These are phyloP conservation scores for Aristolochia contorta DNA, from an alignment of 164 flowering plant genomes.

Conservation along the genomic window DNA sequence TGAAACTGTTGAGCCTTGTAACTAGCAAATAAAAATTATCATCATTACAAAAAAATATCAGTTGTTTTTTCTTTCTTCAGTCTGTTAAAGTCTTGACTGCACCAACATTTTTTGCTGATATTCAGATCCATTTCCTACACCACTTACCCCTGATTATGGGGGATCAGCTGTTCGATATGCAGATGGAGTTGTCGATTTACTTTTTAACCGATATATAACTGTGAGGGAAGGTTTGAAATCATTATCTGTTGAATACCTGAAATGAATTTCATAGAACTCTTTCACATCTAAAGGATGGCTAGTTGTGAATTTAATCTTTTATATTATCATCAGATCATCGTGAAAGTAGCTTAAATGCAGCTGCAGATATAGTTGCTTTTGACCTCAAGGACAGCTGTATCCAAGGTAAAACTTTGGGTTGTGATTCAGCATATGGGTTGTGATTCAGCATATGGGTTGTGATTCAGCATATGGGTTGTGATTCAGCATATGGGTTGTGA, in stretches of 20 bases:
- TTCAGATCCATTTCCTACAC: constrained; percentile 31
- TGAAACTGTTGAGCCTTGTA: too few species aligned
- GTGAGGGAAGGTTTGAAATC: constrained; percentile 40
- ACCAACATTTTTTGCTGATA: not conserved
- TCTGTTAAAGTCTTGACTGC: not conserved
- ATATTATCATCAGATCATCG: constrained; percentile 47
- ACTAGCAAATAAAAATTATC: too few species aligned
- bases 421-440: too few species aligned
- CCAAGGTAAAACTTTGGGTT: constrained; percentile 43
- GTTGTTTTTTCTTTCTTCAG: too few species aligned
- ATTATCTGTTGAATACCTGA: not conserved
- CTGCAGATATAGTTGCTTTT: constrained; percentile 53
- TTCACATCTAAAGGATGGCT: not conserved
- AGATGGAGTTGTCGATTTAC: constrained; percentile 52
- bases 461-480: too few species aligned
- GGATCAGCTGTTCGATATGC: constrained; percentile 43
- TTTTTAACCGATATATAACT: constrained; percentile 33
- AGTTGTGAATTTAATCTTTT: not conserved
- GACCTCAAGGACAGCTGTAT: constrained; percentile 23
- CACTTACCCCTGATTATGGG: constrained; percentile 54
- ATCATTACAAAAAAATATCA: too few species aligned
- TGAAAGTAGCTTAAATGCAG: constrained; percentile 49
- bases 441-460: too few species aligned
- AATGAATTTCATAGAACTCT: too few species aligned
- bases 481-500: too few species aligned